Evolutionary conservation across 2,329 filamentous ascomycete genomes (phyloP).

Genomic region (Botryotinia convoluta): DNA sequence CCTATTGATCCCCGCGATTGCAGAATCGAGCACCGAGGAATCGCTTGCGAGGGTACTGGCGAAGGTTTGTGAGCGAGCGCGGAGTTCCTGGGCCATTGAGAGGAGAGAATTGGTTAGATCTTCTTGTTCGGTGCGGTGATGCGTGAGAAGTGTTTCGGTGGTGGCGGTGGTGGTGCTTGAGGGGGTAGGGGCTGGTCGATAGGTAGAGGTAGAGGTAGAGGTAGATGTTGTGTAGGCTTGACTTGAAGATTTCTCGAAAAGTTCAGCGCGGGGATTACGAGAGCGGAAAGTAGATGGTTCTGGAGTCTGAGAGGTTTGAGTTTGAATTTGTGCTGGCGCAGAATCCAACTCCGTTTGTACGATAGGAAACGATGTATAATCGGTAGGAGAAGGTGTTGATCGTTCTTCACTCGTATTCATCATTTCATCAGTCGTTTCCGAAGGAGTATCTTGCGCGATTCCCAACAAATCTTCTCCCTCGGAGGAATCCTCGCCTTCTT

Average conservation of each 20-base stretch:
- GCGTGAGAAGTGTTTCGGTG: slow-evolving; percentile 70
- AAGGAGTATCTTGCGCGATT: slow-evolving; percentile 47
- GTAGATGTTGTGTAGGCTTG: slow-evolving; percentile 35
- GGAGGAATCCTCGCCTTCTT: slow-evolving; percentile 38
- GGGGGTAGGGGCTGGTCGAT: slow-evolving; percentile 27
- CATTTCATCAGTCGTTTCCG: slow-evolving; percentile 40
- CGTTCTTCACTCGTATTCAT: neutral
- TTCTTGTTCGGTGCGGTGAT: slow-evolving; percentile 80
- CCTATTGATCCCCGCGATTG: slow-evolving; percentile 72
- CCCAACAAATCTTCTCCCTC: slow-evolving; percentile 57
- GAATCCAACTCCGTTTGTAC: neutral
- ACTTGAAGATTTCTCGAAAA: neutral
- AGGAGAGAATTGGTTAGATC: slow-evolving; percentile 78
- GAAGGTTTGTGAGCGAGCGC: slow-evolving; percentile 71
- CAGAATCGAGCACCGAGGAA: slow-evolving; percentile 68
- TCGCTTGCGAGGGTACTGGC: slow-evolving; percentile 66
- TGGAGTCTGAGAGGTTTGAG: slow-evolving; percentile 8
- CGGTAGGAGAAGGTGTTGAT: slow-evolving; percentile 23
- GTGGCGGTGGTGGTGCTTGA: slow-evolving; percentile 52
- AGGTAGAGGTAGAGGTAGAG: slow-evolving; percentile 39
- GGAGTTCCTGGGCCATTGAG: slow-evolving; percentile 73
- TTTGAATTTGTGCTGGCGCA: slow-evolving; percentile 10
- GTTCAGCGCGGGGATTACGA: slow-evolving; percentile 24
- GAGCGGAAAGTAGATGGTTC: slow-evolving; percentile 31
- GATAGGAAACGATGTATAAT: slow-evolving; percentile 17